Evolutionary conservation across 2,329 filamentous ascomycete genomes (phyloP).

Genomic region (Fusarium cicatricum): DNA sequence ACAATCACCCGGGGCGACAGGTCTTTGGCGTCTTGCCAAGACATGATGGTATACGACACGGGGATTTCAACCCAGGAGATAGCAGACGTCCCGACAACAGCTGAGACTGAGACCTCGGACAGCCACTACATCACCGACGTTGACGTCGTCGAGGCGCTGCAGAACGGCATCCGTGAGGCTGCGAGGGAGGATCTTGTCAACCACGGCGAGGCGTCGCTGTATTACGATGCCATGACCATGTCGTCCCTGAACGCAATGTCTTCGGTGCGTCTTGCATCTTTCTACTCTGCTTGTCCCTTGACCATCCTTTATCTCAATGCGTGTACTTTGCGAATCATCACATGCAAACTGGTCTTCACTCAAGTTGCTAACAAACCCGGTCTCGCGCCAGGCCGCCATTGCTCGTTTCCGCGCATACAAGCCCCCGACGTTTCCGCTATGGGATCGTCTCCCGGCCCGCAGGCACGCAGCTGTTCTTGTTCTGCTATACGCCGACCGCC

Average conservation of each 20-base stretch:
- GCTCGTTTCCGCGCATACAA: constrained; percentile 68
- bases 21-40: constrained; percentile 5
- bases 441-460: constrained; percentile 67
- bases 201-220: constrained; percentile 54
- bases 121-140: constrained; percentile 36
- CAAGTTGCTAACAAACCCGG: constrained; percentile 26
- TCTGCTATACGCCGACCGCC: constrained; percentile 84
- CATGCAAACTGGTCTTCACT: neutral
- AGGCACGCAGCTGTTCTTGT: constrained; percentile 88
- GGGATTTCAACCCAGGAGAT: constrained; percentile 18
- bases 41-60: constrained; percentile 31
- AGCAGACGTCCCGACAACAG: constrained; percentile 2
- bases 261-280: constrained; percentile 54
- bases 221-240: constrained; percentile 67
- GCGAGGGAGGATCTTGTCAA: constrained; percentile 31
- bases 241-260: constrained; percentile 63
- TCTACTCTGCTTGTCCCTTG: neutral
- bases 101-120: constrained; percentile 4
- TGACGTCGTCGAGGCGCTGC: constrained; percentile 41
- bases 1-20: no score
- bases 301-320: constrained; percentile 11
- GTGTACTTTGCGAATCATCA: constrained; percentile 17
- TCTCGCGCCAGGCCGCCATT: constrained; percentile 60
- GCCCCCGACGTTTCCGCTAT: constrained; percentile 67
- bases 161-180: constrained; percentile 36